These are phyloP conservation scores for Zymoseptoria ardabiliae DNA, from an alignment of 2,329 filamentous ascomycete genomes.

Conservation along the genomic window DNA sequence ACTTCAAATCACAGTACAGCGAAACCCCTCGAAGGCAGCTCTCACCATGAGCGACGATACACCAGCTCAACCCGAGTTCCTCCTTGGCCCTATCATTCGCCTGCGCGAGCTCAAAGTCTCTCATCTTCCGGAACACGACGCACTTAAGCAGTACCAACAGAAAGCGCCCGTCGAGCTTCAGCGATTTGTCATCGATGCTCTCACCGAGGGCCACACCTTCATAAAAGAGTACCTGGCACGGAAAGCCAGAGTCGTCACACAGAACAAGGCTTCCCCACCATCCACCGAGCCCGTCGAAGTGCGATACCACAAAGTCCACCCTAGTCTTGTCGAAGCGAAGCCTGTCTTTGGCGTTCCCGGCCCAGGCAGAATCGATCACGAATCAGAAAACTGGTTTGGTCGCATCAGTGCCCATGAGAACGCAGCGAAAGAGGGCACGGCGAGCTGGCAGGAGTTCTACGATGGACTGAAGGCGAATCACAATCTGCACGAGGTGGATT, in stretches of 20 bases:
- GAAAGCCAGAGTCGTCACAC: constrained; percentile 47
- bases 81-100: constrained; percentile 25
- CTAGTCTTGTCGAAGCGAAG: constrained; percentile 34
- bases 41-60: neutral
- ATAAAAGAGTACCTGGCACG: constrained; percentile 48
- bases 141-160: constrained; percentile 14
- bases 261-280: constrained; percentile 42
- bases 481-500: constrained; percentile 49
- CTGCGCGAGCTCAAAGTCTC: constrained; percentile 24
- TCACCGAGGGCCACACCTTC: constrained; percentile 55
- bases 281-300: constrained; percentile 48
- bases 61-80: neutral
- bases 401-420: constrained; percentile 57
- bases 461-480: constrained; percentile 52
- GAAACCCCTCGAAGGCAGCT: neutral
- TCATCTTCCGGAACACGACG: constrained; percentile 30
- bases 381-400: constrained; percentile 55
- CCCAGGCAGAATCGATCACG: constrained; percentile 10
- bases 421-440: constrained; percentile 45
- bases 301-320: constrained; percentile 44
- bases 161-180: constrained; percentile 39
- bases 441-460: constrained; percentile 58
- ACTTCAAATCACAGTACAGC: neutral
- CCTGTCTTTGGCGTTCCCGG: neutral
- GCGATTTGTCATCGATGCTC: constrained; percentile 46